Base-by-base conservation (phyloP, 768 basidiomycete genomes). In the Pleurotus ostreatus region DNA sequence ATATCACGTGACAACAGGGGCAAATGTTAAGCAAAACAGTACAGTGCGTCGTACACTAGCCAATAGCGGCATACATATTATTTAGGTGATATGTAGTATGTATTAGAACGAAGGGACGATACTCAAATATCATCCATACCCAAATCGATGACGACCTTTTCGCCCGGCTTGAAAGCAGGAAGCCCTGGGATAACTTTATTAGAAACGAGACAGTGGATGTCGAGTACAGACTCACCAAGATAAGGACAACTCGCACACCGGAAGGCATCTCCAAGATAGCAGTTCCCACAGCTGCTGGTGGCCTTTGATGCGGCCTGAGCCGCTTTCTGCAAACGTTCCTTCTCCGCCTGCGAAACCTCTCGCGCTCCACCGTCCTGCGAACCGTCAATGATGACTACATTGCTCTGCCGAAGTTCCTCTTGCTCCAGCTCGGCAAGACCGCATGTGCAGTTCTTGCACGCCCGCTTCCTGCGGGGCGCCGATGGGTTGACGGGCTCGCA, bases 231-330 rank as follows among this genome's bases (percentile, higher is more conserved):
- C 91, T 59, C 62, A 98, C 96, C 96, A 45, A 92, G 77, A 72
- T 98, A 99, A 25, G 97, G 97, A 70, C 97, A 99, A 53, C 93
- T 85, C 20, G 88, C 88, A 71, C 97, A 99, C 66, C 97, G 79
- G 75, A 99, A 99, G 2, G 97, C 97, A 71, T 99, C 97, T 8
- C 97, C 97, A 38, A 98, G 75, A 77, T 92, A 98, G 77, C 97
- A 99, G 74, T 80, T 98, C 13, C 95, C 96, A 75, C 97, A 98
- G 66, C 92, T 94, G 68, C 94, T 96, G 55, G 94, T 98, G 38
- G 91, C 93, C 74, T 92, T 92, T 11, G 86, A 85, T 12, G 92
- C 83, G 18, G 81, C 80, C 64, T 78, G 82, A 0, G 87, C 89
- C 7, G 89, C 89, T 41, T 74, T 70, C 2, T 83, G 64, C 65